Evolutionary conservation across 169 alveolate species (phyloP), one percentile per base, ranked within the genome.

Genomic region (Theileria luwenshuni): DNA sequence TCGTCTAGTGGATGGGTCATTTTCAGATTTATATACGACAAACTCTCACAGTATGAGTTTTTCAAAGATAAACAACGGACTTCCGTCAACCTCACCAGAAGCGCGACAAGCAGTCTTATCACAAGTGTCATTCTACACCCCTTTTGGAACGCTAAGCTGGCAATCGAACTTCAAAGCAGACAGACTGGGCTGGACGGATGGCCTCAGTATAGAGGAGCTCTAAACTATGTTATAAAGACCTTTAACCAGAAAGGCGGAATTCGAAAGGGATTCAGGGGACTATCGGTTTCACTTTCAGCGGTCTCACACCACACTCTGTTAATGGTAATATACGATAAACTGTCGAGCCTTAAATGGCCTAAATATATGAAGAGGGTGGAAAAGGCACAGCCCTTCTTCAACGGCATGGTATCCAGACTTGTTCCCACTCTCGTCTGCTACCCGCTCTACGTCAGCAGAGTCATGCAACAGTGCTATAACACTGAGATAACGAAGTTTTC

Each of bases 151-250:
- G 89, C 89, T 0, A 81, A 59, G 54, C 69, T 81, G 30, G 70
- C 74, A 49, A 32, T 81, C 2, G 84, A 81, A 45, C 80, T 81
- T 35, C 84, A 81, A 35, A 51, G 83, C 12, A 30, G 73, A 27
- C 63, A 45, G 61, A 74, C 89, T 28, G 45, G 43, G 42, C 25
- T 72, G 2, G 89, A 72, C 49, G 89, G 89, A 6, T 81, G 89
- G 89, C 84, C 84, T 13, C 83, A 73, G 51, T 73, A 74, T 62
- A 64, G 89, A n/a, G 84, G 84, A 7, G 75, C 89, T 15, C 21
- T 47, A 19, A 73, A 81, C 54, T 81, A 74, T 49, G 13, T 81
- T 3, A 12, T 48, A 21, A 43, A 21, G 49, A 81, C 89, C 17
- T 41, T 56, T 51, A 35, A 47, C 17, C 58, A 48, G 27, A 8